Percentiles rank a stretch among this genome's conserved stretches.
Conservation (phyloP, 768 basidiomycete genomes). For the Clavaria fumosa region DNA sequence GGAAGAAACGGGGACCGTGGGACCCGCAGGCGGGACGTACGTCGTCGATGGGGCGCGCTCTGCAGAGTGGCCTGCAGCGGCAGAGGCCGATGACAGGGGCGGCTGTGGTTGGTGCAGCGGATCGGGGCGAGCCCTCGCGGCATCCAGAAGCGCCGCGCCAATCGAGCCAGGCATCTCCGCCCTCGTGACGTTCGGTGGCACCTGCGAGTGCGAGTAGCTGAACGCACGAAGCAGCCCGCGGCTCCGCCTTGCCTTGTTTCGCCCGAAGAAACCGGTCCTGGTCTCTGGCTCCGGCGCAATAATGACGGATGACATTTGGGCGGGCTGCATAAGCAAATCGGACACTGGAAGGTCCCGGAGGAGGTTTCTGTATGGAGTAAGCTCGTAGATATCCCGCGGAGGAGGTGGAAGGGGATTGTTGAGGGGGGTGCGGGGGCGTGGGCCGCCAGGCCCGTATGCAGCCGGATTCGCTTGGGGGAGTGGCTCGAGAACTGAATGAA, state of each 20-base stretch:
- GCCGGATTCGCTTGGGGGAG: slow-evolving; percentile 16
- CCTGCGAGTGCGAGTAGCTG: slow-evolving; percentile 14
- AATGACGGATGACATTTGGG: slow-evolving; percentile 10
- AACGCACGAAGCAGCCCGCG: slow-evolving; percentile 36
- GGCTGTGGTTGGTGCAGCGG: slow-evolving; percentile 6
- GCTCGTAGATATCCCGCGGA: slow-evolving; percentile 43
- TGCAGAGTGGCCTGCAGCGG: slow-evolving; percentile 4
- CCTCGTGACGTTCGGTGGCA: not conserved
- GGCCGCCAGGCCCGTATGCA: slow-evolving; percentile 19
- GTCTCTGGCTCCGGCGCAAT: slow-evolving; percentile 8
- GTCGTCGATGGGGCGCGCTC: slow-evolving; percentile 12
- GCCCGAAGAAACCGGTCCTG: slow-evolving; percentile 12
- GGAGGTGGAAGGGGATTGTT: slow-evolving; percentile 49
- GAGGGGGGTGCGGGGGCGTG: slow-evolving; percentile 12
- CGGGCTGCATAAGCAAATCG: slow-evolving; percentile 21
- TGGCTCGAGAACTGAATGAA: slow-evolving; percentile 19
- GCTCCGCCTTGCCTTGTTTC: slow-evolving; percentile 20
- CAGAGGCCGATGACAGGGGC: slow-evolving; percentile 1
- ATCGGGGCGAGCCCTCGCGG: not conserved
- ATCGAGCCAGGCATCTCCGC: not conserved
- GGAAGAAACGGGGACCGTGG: slow-evolving; percentile 9
- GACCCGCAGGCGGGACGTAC: slow-evolving; percentile 2
- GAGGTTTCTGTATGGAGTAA: slow-evolving; percentile 39
- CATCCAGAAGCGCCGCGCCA: not conserved
- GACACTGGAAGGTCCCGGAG: slow-evolving; percentile 34